Evolutionary conservation across 2,329 filamentous ascomycete species (phyloP).

Genomic region (Emericellopsis atlantica): DNA sequence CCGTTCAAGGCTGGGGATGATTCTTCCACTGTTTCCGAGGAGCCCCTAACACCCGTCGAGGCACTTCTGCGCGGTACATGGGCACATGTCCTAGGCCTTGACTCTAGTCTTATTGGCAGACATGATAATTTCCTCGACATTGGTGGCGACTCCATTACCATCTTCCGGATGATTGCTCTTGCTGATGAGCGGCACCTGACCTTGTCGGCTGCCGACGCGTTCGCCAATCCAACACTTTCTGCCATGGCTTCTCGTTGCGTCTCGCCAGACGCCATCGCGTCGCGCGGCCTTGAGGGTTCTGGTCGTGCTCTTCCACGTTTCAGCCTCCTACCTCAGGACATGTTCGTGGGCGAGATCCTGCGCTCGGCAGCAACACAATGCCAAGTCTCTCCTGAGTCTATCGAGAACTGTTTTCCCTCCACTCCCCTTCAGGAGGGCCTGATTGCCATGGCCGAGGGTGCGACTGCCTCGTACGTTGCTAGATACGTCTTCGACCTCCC

Average conservation of each 20-base stretch:
- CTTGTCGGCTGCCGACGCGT: too few species aligned
- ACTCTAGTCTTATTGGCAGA: conserved; percentile 3
- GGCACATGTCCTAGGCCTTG: conserved; percentile 5
- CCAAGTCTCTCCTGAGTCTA: neutral
- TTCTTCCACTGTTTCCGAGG: too few species aligned
- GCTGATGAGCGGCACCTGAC: too few species aligned
- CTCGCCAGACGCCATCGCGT: too few species aligned
- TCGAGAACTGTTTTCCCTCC: conserved; percentile 36
- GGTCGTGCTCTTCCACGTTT: too few species aligned
- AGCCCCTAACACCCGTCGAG: too few species aligned
- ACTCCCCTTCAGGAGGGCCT: conserved; percentile 35
- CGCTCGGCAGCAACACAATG: conserved; percentile 2
- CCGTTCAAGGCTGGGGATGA: too few species aligned
- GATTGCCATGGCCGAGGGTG: conserved; percentile 29
- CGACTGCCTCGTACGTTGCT: conserved; percentile 17
- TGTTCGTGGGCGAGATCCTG: neutral
- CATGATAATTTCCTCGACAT: conserved; percentile 8
- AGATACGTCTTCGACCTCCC: conserved; percentile 10
- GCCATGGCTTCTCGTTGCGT: too few species aligned
- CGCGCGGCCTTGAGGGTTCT: too few species aligned
- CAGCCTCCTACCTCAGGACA: too few species aligned
- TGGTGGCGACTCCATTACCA: conserved; percentile 6
- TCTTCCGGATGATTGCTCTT: conserved; percentile 5
- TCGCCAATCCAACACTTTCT: too few species aligned
- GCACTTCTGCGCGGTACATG: neutral